Percentiles rank a stretch among this genome's conserved stretches.
These are phyloP conservation scores for Neurospora tetrasperma DNA, from an alignment of 495 filamentous ascomycete species.

Conservation along the genomic window DNA sequence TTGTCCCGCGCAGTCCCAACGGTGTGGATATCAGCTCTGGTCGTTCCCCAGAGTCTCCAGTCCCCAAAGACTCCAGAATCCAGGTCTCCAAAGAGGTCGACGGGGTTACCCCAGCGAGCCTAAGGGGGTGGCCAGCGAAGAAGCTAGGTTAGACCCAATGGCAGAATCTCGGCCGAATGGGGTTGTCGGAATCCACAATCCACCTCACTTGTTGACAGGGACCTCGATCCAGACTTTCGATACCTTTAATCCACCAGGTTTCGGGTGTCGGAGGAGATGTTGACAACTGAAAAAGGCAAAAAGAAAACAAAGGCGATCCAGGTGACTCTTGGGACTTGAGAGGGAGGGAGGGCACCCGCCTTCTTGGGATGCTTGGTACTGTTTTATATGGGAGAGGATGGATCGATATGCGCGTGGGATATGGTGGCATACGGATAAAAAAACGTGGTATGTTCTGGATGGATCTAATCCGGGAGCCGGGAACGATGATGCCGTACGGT, in stretches of 20 bases:
- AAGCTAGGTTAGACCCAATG: not conserved
- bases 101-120: not conserved
- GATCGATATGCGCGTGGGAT: not conserved
- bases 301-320: conserved; percentile 1
- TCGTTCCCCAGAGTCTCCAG: not conserved
- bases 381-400: not conserved
- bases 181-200: not conserved
- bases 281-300: not conserved
- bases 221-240: not conserved
- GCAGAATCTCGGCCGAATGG: not conserved
- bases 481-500: not conserved
- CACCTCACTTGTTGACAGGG: not conserved
- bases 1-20: not conserved
- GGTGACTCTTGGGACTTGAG: conserved; percentile 2
- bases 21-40: not conserved
- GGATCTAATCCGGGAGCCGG: not conserved
- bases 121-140: not conserved
- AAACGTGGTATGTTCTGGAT: not conserved
- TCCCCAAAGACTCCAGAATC: not conserved
- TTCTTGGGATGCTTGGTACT: not conserved
- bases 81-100: not conserved
- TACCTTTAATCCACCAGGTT: not conserved
- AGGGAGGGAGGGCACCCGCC: not conserved
- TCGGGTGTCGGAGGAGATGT: not conserved
- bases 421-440: not conserved